These are phyloP conservation scores for Gaultheria prostrata DNA, from an alignment of 148 eudicot genomes.

Conservation along the genomic window DNA sequence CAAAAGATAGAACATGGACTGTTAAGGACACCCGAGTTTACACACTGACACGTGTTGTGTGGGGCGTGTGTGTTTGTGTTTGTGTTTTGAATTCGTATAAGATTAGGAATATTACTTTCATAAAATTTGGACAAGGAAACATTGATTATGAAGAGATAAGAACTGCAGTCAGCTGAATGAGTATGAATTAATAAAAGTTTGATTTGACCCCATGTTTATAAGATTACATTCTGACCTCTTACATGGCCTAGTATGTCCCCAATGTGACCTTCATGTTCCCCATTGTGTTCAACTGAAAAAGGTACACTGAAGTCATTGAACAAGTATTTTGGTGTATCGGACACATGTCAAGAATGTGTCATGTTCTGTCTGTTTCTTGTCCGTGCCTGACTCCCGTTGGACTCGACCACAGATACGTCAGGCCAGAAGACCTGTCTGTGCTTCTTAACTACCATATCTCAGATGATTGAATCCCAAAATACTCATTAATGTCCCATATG, in stretches of 20 bases:
- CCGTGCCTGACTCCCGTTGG: neutral
- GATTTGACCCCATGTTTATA: neutral
- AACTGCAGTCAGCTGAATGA: neutral
- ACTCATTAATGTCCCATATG: slow-evolving; percentile 15
- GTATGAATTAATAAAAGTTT: neutral
- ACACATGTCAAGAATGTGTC: neutral
- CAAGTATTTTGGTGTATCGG: neutral
- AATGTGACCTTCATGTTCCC: too few species aligned
- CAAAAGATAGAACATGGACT: neutral
- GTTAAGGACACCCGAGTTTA: neutral
- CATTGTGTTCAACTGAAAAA: neutral
- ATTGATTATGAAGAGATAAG: neutral
- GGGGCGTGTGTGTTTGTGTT: neutral
- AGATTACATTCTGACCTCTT: neutral
- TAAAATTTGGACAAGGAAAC: neutral
- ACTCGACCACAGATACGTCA: neutral
- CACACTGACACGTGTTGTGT: neutral
- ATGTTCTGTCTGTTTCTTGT: neutral
- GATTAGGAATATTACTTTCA: neutral
- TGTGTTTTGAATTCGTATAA: neutral
- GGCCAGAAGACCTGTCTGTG: neutral
- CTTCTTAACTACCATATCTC: neutral
- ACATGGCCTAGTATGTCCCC: neutral
- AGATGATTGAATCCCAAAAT: neutral
- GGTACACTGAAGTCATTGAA: neutral